These are phyloP conservation scores for Triticum timopheevii DNA, from an alignment of 176 grass and related monocot species.

Conservation along the genomic window DNA sequence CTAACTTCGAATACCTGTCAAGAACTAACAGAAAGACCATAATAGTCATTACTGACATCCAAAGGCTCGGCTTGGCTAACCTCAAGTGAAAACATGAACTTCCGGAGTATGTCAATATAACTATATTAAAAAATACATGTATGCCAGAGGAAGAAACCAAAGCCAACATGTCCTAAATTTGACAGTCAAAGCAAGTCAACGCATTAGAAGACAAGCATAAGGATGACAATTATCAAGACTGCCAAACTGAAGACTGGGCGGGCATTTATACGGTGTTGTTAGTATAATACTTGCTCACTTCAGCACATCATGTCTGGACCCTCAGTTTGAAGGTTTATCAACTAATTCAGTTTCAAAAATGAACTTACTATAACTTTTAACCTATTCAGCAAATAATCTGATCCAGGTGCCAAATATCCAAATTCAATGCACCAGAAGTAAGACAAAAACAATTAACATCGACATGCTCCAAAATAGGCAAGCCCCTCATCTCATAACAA, in stretches of 20 bases:
- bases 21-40: background rate
- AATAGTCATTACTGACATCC: background rate
- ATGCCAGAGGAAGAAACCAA: background rate
- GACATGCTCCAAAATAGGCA: background rate
- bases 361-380: background rate
- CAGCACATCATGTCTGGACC: background rate
- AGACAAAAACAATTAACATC: background rate
- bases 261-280: background rate
- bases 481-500: background rate
- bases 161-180: background rate
- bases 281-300: background rate
- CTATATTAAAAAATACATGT: background rate
- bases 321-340: background rate
- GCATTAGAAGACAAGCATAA: background rate
- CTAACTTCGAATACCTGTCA: background rate
- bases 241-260: background rate
- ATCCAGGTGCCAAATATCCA: background rate
- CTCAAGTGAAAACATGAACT: background rate
- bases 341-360: background rate
- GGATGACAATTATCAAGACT: background rate
- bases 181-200: conserved; percentile 1
- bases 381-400: background rate
- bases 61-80: background rate
- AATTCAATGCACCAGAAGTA: background rate
- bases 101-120: background rate